phyloP scores from a whole-genome alignment of 495 filamentous ascomycete species.

The Tuber aestivum region DNA sequence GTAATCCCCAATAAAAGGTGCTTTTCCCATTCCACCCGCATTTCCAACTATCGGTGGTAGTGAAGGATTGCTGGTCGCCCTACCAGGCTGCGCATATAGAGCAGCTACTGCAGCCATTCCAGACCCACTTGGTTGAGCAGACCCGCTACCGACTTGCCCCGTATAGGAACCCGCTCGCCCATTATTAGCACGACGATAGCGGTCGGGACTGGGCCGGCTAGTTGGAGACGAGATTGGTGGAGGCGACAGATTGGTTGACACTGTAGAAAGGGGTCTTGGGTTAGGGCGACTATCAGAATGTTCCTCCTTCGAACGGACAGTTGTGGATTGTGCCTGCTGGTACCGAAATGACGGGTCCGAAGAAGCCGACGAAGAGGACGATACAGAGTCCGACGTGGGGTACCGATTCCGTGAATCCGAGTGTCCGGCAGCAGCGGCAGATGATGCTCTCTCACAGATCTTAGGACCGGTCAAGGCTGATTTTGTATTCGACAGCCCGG shows the following conservation, averaged over 20 bases:
- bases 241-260: slow-evolving; percentile 48
- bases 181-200: slow-evolving; percentile 57
- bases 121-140: slow-evolving; percentile 47
- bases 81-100: slow-evolving; percentile 43
- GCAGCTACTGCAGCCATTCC: slow-evolving; percentile 47
- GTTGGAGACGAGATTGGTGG: slow-evolving; percentile 49
- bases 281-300: slow-evolving; percentile 41
- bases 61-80: slow-evolving; percentile 42
- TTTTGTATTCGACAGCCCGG: slow-evolving; percentile 55
- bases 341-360: slow-evolving; percentile 42
- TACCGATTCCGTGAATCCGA: slow-evolving; percentile 51
- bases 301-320: slow-evolving; percentile 39
- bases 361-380: slow-evolving; percentile 51
- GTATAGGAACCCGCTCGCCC: slow-evolving; percentile 26
- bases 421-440: slow-evolving; percentile 47
- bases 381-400: slow-evolving; percentile 58
- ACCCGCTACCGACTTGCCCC: slow-evolving; percentile 25
- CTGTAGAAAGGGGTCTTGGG: slow-evolving; percentile 51
- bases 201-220: slow-evolving; percentile 59
- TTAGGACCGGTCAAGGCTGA: slow-evolving; percentile 51
- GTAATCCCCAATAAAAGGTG: slow-evolving; percentile 44
- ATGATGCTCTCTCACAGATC: slow-evolving; percentile 54
- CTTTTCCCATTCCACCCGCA: slow-evolving; percentile 31
- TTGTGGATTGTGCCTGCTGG: slow-evolving; percentile 42
- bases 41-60: slow-evolving; percentile 37